Percentiles rank a stretch among this genome's conserved stretches.
These are phyloP conservation scores for Periconia digitata DNA, from an alignment of 2,329 filamentous ascomycete species.

Conservation along the genomic window DNA sequence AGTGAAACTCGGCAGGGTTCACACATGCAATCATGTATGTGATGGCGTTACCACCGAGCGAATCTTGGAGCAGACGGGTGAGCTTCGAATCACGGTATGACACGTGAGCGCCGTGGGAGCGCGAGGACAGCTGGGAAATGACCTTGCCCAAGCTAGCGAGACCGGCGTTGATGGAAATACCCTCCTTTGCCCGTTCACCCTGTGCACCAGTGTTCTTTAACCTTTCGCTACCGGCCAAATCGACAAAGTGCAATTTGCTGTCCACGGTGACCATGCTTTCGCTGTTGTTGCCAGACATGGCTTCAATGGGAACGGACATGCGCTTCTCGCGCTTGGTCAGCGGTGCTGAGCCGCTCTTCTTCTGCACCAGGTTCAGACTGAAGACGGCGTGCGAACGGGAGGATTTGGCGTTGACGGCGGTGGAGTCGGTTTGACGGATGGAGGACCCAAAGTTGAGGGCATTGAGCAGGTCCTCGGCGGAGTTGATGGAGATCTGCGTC, in stretches of 20 bases:
- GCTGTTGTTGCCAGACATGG: conserved; percentile 60
- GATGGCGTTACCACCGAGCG: conserved; percentile 92
- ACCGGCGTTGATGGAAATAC: conserved; percentile 97
- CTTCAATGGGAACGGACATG: conserved; percentile 81
- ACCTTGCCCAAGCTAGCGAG: conserved; percentile 95
- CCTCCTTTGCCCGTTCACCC: conserved; percentile 90
- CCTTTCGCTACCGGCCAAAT: conserved; percentile 93
- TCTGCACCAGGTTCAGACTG: conserved; percentile 88
- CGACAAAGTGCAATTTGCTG: conserved; percentile 98
- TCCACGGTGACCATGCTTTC: conserved; percentile 79
- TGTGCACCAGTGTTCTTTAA: conserved; percentile 97
- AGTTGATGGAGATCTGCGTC: conserved; percentile 84
- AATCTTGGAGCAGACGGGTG: conserved; percentile 92
- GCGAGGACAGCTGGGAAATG: conserved; percentile 94
- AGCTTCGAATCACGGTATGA: conserved; percentile 98
- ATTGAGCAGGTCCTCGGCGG: conserved; percentile 84
- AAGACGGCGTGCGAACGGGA: conserved; percentile 98
- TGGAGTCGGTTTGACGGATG: conserved; percentile 95
- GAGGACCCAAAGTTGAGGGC: conserved; percentile 90
- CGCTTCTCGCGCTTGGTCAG: conserved; percentile 73
- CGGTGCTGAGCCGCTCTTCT: conserved; percentile 60
- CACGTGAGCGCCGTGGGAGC: conserved; percentile 83
- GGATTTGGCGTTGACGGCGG: conserved; percentile 95
- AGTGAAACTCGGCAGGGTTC: conserved; percentile 92
- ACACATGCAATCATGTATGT: conserved; percentile 99